phyloP scores from a whole-genome alignment of 768 basidiomycete species.

The Mycena maculata region DNA sequence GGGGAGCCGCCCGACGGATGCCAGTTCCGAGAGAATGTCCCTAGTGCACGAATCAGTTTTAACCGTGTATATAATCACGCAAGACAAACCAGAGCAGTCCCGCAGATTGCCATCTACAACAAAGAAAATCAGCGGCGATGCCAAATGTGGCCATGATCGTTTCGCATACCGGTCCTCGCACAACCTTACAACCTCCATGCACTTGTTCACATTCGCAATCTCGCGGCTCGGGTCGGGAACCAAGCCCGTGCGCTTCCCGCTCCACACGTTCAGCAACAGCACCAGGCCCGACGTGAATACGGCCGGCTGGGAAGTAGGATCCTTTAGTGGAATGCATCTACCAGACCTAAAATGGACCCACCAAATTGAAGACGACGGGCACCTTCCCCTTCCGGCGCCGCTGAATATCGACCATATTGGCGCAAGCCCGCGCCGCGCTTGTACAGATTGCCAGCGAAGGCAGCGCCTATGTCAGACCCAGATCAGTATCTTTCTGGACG shows the following conservation, averaged over 20 bases:
- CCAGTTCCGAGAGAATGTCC: constrained; percentile 40
- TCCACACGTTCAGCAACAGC: constrained; percentile 76
- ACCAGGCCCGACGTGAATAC: constrained; percentile 61
- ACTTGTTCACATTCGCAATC: constrained; percentile 69
- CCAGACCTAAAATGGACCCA: constrained; percentile 27
- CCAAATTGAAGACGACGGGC: constrained; percentile 48
- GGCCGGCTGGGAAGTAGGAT: no score
- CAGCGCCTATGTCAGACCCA: constrained; percentile 42
- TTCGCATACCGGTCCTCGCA: constrained; percentile 52
- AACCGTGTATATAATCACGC: no score
- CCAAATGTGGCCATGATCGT: neutral
- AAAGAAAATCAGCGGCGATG: neutral
- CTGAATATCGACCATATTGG: constrained; percentile 73
- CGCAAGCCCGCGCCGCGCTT: constrained; percentile 82
- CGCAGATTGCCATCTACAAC: constrained; percentile 52
- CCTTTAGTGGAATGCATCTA: neutral
- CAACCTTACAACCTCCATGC: constrained; percentile 60
- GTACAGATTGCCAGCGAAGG: constrained; percentile 86
- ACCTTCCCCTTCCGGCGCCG: constrained; percentile 46
- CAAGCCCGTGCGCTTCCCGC: constrained; percentile 61
- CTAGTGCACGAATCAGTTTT: neutral
- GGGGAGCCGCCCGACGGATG: constrained; percentile 32
- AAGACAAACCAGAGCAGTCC: constrained; percentile 50
- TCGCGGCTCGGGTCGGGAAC: constrained; percentile 62
- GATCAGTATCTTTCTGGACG: neutral